Base-by-base conservation (phyloP, 768 basidiomycete species). In the Tulasnella sp. region DNA sequence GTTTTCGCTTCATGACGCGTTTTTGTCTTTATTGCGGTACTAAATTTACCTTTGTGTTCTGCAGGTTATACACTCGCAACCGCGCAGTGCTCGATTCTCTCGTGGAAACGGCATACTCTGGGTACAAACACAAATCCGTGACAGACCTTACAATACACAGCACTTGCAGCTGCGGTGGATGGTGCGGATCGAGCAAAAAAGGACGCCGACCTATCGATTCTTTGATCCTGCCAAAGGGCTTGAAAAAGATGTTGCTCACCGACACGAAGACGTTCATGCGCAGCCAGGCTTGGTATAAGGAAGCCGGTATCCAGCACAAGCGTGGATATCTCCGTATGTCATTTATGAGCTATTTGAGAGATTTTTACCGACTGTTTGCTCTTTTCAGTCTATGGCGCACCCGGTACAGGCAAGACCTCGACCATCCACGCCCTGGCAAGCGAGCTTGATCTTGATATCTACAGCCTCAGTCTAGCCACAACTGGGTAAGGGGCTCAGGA, bases 381-480 rank as follows among this genome's bases (percentile, higher is more conserved):
- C 31, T 36, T 36, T 24, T 68, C 7, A 68, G 62, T 68, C 34
- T 85, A 89, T 83, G 91, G 91, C 0, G 89, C 89, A n/a, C 90
- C 90, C 27, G 90, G 90, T 16, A 90, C 89, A 8, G 90, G 90
- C 9, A 91, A 91, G 84, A 91, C 89, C 42, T 81, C 81, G 10
- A 90, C 89, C 0, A 89, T 90, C 24, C 89, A 90, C 77, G 89
- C 89, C 19, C 84, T 90, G 40, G 76, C 80, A 36, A 79, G 71
- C 19, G 83, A 84, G 78, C 82, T 84, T 10, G 77, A 79, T 42
- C 79, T 84, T 19, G 83, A 83, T 21, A 82, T 84, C 74, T 84
- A 84, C 80, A 86, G 89, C 0, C 82, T 91, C n/a, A 89, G 89
- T 0, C 85, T 91, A 0, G 87, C 89, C 1, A 87, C 89, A 19